These are phyloP conservation scores for Podaxis sp. DNA, from an alignment of 768 basidiomycete species.

Conservation along the genomic window DNA sequence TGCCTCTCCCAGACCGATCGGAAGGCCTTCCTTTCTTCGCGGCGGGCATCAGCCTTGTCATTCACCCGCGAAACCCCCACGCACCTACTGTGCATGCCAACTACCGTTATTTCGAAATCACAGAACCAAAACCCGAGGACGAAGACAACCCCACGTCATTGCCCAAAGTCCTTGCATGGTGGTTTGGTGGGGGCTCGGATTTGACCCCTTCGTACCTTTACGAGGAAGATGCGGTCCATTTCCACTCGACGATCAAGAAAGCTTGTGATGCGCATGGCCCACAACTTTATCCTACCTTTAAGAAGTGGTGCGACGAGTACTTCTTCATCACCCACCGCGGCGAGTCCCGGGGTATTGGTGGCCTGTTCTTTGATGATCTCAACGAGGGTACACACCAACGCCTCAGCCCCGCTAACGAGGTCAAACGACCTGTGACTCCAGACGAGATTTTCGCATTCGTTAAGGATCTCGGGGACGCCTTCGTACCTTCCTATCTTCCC, in stretches of 20 bases:
- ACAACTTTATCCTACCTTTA: slow-evolving; percentile 74
- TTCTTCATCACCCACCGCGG: slow-evolving; percentile 87
- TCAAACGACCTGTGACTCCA: slow-evolving; percentile 49
- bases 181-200: slow-evolving; percentile 97
- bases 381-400: slow-evolving; percentile 62
- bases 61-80: slow-evolving; percentile 92
- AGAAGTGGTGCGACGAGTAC: slow-evolving; percentile 97
- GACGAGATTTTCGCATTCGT: slow-evolving; percentile 80
- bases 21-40: slow-evolving; percentile 88
- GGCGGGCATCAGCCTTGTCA: slow-evolving; percentile 87
- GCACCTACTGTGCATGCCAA: slow-evolving; percentile 95
- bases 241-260: slow-evolving; percentile 74
- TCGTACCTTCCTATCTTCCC: slow-evolving; percentile 89
- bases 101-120: slow-evolving; percentile 96
- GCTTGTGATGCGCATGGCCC: slow-evolving; percentile 75
- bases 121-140: slow-evolving; percentile 38
- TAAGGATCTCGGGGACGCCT: slow-evolving; percentile 69
- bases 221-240: slow-evolving; percentile 82
- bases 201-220: slow-evolving; percentile 93
- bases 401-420: slow-evolving; percentile 38
- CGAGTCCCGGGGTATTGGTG: slow-evolving; percentile 89
- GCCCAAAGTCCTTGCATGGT: slow-evolving; percentile 80
- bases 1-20: slow-evolving; percentile 61
- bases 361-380: slow-evolving; percentile 96
- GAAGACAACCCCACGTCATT: slow-evolving; percentile 29